Percentiles rank a stretch among this genome's conserved stretches.
Conservation (phyloP, 2,329 filamentous ascomycete genomes). For the Colletotrichum ledebouriae region DNA sequence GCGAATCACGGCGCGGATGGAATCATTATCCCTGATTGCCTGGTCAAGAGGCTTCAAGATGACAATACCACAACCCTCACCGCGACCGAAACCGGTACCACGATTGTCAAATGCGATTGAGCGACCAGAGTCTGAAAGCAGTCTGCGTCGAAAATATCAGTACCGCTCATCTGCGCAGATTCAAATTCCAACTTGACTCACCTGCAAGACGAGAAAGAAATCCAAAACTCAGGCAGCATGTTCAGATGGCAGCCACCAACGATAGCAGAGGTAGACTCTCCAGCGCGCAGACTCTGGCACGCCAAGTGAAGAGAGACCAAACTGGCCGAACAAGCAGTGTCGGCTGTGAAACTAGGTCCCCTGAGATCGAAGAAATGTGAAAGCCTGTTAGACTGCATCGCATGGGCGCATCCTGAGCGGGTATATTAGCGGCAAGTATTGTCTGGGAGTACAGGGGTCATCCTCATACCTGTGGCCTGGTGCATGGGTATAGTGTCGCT, state of each 20-base stretch:
- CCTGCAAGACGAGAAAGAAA: slow-evolving; percentile 60
- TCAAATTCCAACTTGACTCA: slow-evolving; percentile 44
- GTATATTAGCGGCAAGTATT: slow-evolving; percentile 38
- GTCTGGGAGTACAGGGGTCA: not conserved
- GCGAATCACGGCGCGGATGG: slow-evolving; percentile 64
- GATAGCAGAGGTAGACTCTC: slow-evolving; percentile 61
- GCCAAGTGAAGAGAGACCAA: slow-evolving; percentile 64
- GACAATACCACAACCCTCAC: slow-evolving; percentile 69
- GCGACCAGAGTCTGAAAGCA: slow-evolving; percentile 65
- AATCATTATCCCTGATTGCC: slow-evolving; percentile 68
- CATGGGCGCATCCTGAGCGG: slow-evolving; percentile 59
- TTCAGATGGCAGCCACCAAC: slow-evolving; percentile 63
- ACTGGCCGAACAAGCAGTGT: slow-evolving; percentile 67
- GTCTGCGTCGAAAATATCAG: slow-evolving; percentile 45
- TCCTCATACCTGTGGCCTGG: slow-evolving; percentile 61
- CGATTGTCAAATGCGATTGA: slow-evolving; percentile 56
- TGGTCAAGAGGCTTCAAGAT: slow-evolving; percentile 69
- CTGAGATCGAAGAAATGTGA: slow-evolving; percentile 69
- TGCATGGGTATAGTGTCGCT: slow-evolving; percentile 64
- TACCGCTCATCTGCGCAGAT: not conserved
- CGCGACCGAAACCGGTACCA: slow-evolving; percentile 68
- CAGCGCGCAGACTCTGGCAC: slow-evolving; percentile 61
- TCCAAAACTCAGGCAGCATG: slow-evolving; percentile 61
- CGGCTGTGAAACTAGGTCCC: slow-evolving; percentile 65
- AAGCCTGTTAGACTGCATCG: slow-evolving; percentile 67